A percentile compares a stretch with the other conserved stretches of the same genome.
Evolutionary conservation across 441 rosid genomes (phyloP).

Genomic region (Metrosideros polymorpha): DNA sequence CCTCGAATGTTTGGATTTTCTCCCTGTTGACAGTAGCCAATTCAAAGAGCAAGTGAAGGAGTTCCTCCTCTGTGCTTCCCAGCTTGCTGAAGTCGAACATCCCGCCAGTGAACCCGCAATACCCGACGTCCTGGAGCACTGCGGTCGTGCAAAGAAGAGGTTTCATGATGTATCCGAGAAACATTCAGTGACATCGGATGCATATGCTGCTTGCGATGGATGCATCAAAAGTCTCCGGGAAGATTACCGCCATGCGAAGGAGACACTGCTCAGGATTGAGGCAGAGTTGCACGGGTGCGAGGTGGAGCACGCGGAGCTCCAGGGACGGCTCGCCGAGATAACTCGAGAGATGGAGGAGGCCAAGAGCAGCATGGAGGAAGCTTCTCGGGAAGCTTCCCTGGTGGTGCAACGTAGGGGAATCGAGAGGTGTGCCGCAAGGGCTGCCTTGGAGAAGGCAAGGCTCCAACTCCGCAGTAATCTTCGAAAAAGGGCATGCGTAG

Average conservation of each 20-base stretch:
- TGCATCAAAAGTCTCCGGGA: neutral
- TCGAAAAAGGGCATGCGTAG: neutral
- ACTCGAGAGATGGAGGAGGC: neutral
- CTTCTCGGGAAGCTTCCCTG: neutral
- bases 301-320: neutral
- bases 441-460: neutral
- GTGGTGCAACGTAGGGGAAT: neutral
- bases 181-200: neutral
- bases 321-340: neutral
- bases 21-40: neutral
- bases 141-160: neutral
- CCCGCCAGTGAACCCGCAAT: neutral
- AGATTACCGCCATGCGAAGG: neutral
- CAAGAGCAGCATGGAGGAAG: neutral
- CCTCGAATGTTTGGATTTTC: neutral
- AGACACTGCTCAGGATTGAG: neutral
- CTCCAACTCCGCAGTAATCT: neutral
- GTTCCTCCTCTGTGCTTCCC: neutral
- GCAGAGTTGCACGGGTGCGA: neutral
- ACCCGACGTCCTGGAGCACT: neutral
- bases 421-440: neutral
- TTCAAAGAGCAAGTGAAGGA: neutral
- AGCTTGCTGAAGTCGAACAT: neutral
- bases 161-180: neutral
- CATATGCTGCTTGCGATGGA: neutral